Evolutionary conservation across 257 asterid species (phyloP), one percentile per base, ranked within the genome.

Genomic region (Galeopsis tetrahit): DNA sequence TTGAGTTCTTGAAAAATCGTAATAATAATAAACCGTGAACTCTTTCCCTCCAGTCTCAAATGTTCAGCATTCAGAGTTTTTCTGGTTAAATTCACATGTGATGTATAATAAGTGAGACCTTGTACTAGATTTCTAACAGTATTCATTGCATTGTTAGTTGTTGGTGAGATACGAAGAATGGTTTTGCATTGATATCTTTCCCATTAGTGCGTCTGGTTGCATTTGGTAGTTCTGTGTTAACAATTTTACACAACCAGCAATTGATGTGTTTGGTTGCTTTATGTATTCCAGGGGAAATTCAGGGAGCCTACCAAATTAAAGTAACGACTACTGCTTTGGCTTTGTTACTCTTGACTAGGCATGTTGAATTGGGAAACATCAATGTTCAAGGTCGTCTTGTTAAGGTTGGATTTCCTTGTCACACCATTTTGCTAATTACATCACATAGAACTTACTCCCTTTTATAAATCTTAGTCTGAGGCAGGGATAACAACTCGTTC

Each of bases 401-500:
- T 75, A 86, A 91, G 99, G 99, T 95, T 72, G 66, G 68, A 14
- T 71, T 66, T 14, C 15, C 61, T 85, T 52, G 28, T 57, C 67
- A 14, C 65, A 38, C 42, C 60, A 48, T 32, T n/a, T n/a, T 48
- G 28, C 66, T 51, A 2, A 40, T 68, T 17, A 4, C 63, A 53
- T 44, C 33, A 4, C 62, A 21, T 63, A 34, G 62, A 57, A 61
- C 76, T 76, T 61, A 61, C 79, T 66, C 77, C 51, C 31, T 63
- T 49, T 64, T 34, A n/a, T 63, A 55, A 74, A 68, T 52, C 71
- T 77, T 74, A 95, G 99, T 83, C 92, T 21, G 80, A 80, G 49
- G 83, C 85, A 38, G 93, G 98, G 66, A 88, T 95, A 81, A 95
- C 88, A 52, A 95, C 99, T 62, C 99, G 99, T 70, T 95, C 99